These are phyloP conservation scores for Leccinum griseonigrum DNA, from an alignment of 1,284 basidiomycete genomes.

Conservation along the genomic window DNA sequence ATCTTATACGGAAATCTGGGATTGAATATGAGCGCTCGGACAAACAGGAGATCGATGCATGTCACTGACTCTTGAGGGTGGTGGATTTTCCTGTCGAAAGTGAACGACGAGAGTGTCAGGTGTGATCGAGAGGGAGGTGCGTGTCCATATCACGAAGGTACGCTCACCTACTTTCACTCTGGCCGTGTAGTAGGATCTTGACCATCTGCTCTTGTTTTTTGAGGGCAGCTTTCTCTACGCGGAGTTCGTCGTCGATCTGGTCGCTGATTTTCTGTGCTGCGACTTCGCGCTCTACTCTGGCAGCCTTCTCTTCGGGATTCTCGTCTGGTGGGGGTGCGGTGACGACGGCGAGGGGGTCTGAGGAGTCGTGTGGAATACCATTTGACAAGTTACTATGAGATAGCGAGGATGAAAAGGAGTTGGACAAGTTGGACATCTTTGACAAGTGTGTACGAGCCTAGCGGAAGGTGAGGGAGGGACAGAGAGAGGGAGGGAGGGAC, in stretches of 20 bases:
- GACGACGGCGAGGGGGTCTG: slow-evolving; percentile 52
- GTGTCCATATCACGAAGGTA: neutral
- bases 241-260: slow-evolving; percentile 61
- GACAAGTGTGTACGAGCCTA: neutral
- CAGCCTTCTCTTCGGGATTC: slow-evolving; percentile 38
- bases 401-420: neutral
- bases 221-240: slow-evolving; percentile 41
- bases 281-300: slow-evolving; percentile 47
- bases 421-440: slow-evolving; percentile 2
- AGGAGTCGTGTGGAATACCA: slow-evolving; percentile 33
- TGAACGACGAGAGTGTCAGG: slow-evolving; percentile 11
- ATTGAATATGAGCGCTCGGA: slow-evolving; percentile 8
- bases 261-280: slow-evolving; percentile 57
- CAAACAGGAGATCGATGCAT: slow-evolving; percentile 1
- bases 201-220: slow-evolving; percentile 33
- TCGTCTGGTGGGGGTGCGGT: slow-evolving; percentile 52
- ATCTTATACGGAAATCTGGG: slow-evolving; percentile 66
- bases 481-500: too few species aligned
- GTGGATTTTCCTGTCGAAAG: slow-evolving; percentile 56
- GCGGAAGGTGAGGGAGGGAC: too few species aligned
- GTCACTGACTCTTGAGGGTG: slow-evolving; percentile 55
- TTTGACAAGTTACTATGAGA: neutral
- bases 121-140: too few species aligned
- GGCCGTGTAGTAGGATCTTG: slow-evolving; percentile 59
- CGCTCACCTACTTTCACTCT: slow-evolving; percentile 51